Base-by-base conservation (phyloP, 2,329 filamentous ascomycete species). In the Xylariales sp. region DNA sequence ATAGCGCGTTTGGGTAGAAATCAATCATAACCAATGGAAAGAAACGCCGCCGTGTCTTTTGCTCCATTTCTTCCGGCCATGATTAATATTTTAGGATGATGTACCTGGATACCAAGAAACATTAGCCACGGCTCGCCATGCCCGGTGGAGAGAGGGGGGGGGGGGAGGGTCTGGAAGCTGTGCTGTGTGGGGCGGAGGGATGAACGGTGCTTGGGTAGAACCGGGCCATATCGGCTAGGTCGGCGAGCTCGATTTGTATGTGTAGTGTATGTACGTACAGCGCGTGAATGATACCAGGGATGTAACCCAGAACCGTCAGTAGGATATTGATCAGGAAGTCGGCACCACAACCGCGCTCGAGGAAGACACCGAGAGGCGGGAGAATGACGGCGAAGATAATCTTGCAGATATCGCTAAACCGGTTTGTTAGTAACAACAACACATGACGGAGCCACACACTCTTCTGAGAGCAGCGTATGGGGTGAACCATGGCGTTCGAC, bases 251-350 rank as follows among this genome's bases (percentile, higher is more conserved):
- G 3, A 6, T 14, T 18, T 52, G 28, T 34, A 34, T 34, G 32
- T 1, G 32, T 34, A 34, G 48, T 50, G 30, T 36, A 87, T 50
- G 30, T 36, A 87, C 89, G 72, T 89, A 93, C 87, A 93, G 81
- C 71, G 91, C 91, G 83, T 93, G 91, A 79, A 93, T 91, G 82
- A 93, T 92, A 81, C 91, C 90, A 57, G 89, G 89, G 76, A 91
- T 86, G 81, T 89, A 90, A 81, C 88, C 89, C 77, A 90, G 83
- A 73, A 91, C 87, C 71, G 90, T 93, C 81, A 93, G 83, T 76
- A 92, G 85, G 81, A 93, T 89, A 86, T 93, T 93, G 86, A 94
- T 93, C 80, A 91, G 84, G 78, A 94, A 84, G 78, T 93, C 91
- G 74, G 89, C 88, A 80, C 88, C 88, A 81, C 91, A 93, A 76